phyloP scores from a whole-genome alignment of 345 rosid species.

The Citrus maxima region DNA sequence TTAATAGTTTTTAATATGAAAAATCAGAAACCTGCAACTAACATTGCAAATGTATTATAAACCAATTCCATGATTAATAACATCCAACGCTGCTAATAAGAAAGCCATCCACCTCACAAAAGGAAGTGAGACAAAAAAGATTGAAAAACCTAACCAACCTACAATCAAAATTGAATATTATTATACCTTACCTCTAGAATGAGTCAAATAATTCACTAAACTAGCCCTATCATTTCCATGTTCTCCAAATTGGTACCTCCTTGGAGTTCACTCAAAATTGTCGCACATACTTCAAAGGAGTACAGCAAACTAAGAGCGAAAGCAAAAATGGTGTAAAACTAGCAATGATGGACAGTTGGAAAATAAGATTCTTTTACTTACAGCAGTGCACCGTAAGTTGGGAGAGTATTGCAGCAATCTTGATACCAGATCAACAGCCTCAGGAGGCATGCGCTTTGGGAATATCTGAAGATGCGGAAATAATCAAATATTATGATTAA shows the following conservation, averaged over 20 bases:
- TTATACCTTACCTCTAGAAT: neutral
- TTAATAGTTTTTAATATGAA: neutral
- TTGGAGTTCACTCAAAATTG: neutral
- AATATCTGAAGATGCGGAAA: constrained; percentile 53
- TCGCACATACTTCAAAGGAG: neutral
- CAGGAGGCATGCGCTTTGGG: constrained; percentile 96
- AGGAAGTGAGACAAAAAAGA: neutral
- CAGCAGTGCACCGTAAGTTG: constrained; percentile 81
- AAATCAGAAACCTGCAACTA: neutral
- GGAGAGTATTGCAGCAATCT: constrained; percentile 97
- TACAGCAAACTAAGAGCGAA: neutral
- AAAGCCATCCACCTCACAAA: neutral
- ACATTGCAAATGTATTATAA: neutral
- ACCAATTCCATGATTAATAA: neutral
- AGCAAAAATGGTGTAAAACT: neutral
- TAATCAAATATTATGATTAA: neutral
- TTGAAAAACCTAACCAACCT: neutral
- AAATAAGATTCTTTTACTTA: constrained; percentile 35
- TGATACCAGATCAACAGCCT: constrained; percentile 95
- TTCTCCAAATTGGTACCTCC: neutral
- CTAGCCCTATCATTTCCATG: neutral
- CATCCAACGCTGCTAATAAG: neutral
- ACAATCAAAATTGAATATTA: neutral
- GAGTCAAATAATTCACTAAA: neutral
- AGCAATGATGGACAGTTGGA: neutral